Conservation (phyloP, 306 rosid genomes). For the Trifolium pratense region DNA sequence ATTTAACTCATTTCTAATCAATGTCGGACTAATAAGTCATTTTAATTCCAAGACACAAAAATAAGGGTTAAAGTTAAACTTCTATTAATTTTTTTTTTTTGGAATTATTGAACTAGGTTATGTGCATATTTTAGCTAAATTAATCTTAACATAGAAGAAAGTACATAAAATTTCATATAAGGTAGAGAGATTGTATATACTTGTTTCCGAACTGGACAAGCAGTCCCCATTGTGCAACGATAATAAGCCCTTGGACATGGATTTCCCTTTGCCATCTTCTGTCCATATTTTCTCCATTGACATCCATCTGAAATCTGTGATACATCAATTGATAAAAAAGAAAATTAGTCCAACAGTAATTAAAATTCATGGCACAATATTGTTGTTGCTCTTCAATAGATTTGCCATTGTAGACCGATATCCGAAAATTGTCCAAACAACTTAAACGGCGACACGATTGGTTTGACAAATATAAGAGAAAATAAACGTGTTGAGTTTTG, state of each 20-base stretch:
- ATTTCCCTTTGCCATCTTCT: conserved; percentile 65
- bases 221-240: conserved; percentile 60
- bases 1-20: no score
- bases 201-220: conserved; percentile 64
- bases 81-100: no score
- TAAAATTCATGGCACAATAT: neutral
- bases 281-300: conserved; percentile 46
- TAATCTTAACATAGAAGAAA: neutral
- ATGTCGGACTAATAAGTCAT: no score
- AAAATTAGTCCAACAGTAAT: neutral
- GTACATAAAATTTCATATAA: no score
- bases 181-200: conserved; percentile 28
- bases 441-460: no score
- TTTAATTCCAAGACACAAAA: no score
- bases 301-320: conserved; percentile 70
- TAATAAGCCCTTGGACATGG: conserved; percentile 74
- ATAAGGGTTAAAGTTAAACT: no score
- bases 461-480: no score
- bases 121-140: neutral
- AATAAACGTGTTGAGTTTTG: no score
- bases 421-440: no score
- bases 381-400: neutral
- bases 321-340: neutral
- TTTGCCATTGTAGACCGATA: no score
- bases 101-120: neutral